These are phyloP conservation scores for Ceratocystis colombiana DNA, from an alignment of 2,329 filamentous ascomycete genomes.

Conservation along the genomic window DNA sequence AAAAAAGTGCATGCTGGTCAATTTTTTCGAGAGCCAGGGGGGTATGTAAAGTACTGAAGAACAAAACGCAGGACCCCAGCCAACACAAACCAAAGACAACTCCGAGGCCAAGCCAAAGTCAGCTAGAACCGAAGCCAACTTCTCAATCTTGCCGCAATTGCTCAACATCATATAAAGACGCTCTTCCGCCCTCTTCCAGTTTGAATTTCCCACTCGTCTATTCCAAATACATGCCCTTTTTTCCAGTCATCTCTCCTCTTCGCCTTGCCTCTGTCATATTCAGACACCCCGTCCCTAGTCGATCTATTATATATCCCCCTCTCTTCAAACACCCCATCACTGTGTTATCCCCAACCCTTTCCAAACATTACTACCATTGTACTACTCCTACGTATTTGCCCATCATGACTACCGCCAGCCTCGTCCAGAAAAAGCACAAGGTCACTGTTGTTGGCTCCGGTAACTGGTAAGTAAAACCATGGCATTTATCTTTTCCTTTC, in stretches of 20 bases:
- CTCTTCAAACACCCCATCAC: not conserved
- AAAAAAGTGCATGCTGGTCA: constrained; percentile 14
- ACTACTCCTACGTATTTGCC: constrained; percentile 3
- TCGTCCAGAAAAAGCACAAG: constrained; percentile 67
- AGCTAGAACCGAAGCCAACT: not conserved
- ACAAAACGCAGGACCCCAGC: not conserved
- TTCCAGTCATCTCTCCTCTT: not conserved
- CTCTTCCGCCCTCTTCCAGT: constrained; percentile 9
- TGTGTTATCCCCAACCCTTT: not conserved
- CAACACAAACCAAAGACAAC: not conserved
- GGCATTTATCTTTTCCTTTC: not conserved
- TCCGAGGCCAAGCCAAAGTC: not conserved
- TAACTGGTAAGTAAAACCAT: constrained; percentile 60
- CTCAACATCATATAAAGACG: constrained; percentile 23
- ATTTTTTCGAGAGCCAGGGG: constrained; percentile 20
- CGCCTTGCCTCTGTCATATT: not conserved
- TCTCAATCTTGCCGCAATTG: constrained; percentile 6
- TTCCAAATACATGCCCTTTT: not conserved
- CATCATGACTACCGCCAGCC: constrained; percentile 35
- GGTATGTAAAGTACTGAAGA: not conserved
- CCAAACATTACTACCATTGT: not conserved
- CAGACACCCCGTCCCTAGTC: not conserved
- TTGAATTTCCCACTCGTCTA: not conserved
- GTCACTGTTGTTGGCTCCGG: constrained; percentile 90
- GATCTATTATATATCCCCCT: not conserved